Evolutionary conservation across 1,284 basidiomycete genomes (phyloP).

Genomic region (Fomes fomentarius): DNA sequence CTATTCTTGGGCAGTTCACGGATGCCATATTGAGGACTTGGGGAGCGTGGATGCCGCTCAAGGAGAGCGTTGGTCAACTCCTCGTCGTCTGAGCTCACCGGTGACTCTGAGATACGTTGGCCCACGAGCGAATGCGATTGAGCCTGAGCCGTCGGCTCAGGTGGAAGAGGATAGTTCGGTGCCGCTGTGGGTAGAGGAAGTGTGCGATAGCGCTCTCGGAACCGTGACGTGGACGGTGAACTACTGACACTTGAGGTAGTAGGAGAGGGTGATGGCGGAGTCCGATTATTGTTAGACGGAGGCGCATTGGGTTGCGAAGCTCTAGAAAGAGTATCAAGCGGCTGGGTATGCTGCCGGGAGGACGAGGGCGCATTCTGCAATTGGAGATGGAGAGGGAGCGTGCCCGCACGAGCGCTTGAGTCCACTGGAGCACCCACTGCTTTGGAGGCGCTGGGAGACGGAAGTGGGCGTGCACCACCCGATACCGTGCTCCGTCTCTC

Average conservation of each 20-base stretch:
- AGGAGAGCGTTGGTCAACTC: conserved; percentile 31
- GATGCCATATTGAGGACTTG: conserved; percentile 35
- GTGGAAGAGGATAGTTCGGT: conserved; percentile 18
- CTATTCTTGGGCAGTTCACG: conserved; percentile 24
- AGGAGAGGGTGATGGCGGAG: background rate
- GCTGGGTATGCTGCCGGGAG: background rate
- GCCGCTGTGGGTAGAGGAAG: conserved; percentile 23
- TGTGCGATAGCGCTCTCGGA: conserved; percentile 25
- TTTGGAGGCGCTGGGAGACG: conserved; percentile 9
- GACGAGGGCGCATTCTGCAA: conserved; percentile 12
- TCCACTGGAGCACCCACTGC: conserved; percentile 8
- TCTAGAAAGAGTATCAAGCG: background rate
- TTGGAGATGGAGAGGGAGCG: conserved; percentile 18
- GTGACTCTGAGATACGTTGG: conserved; percentile 17
- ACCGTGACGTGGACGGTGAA: background rate
- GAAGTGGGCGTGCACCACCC: conserved; percentile 10
- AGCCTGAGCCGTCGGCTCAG: conserved; percentile 10
- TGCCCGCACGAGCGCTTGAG: conserved; percentile 6
- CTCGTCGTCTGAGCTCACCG: conserved; percentile 31
- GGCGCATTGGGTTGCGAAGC: background rate
- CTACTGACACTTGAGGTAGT: no score
- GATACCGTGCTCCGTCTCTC: conserved; percentile 20
- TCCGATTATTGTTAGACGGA: background rate
- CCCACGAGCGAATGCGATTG: background rate
- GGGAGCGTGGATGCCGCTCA: conserved; percentile 24